Evolutionary conservation across 2,329 filamentous ascomycete genomes (phyloP), one percentile per base, ranked within the genome.

Genomic region (Trichoderma simmonsii): DNA sequence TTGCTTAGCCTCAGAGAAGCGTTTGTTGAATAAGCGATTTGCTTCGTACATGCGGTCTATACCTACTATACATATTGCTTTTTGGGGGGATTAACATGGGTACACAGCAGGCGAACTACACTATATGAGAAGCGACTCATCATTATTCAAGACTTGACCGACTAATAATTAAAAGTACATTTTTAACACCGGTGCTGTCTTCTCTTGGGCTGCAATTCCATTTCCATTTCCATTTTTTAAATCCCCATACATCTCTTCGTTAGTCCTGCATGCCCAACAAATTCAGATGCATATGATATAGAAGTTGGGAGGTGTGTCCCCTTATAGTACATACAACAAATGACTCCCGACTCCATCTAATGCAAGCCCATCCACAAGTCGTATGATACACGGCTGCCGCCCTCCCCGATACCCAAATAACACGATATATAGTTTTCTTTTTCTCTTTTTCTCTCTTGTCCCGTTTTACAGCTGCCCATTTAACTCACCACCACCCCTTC

Each of bases 401-500:
- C 39, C 71, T 8, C 72, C 69, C 68, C 62, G 24, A 48, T 71
- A 72, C 21, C 70, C 71, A 68, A 75, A 34, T 48, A 21, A 51
- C 43, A 30, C 3, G 18, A 48, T 39, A 36, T 26, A 56, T 66
- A 26, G 11, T 65, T 66, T 61, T 71, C 43, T 64, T 64, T 74
- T 65, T 64, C 48, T 69, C 43, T 64, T 18, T 14, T 66, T 59
- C 3, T 51, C n/a, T 32, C 15, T 32, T n/a, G n/a, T 9, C 24
- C 64, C 57, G 62, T 74, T 62, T 70, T 62, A 32, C 65, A 73
- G 73, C 78, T 82, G 71, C 28, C 59, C 43, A 63, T 77, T 77
- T 74, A 82, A 80, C 80, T 83, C 7, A 80, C 83, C 83, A 86
- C 84, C 84, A 87, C 83, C 86, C 85, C 26, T 85, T 82, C 80